A percentile compares a stretch with the other conserved stretches of the same genome.
These are phyloP conservation scores for Ophiosphaerella narmari DNA, from an alignment of 2,329 filamentous ascomycete genomes.

Conservation along the genomic window DNA sequence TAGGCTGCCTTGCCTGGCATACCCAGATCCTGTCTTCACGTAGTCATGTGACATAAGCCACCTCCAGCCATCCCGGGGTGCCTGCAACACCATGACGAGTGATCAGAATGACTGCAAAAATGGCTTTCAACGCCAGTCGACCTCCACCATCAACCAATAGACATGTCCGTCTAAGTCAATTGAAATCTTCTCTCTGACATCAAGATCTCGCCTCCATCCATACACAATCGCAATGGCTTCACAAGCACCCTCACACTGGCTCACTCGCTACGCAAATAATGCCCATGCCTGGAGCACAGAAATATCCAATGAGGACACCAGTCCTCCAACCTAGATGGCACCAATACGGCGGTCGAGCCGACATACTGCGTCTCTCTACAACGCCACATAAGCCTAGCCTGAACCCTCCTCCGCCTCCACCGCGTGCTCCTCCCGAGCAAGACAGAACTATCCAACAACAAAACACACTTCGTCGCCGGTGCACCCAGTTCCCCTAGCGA, in stretches of 20 bases:
- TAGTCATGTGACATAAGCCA: too few species aligned
- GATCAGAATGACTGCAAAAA: too few species aligned
- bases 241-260: slow-evolving; percentile 33
- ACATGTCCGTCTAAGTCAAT: too few species aligned
- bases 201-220: background rate
- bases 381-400: slow-evolving; percentile 45
- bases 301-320: slow-evolving; percentile 16
- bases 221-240: background rate
- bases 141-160: background rate
- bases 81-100: slow-evolving; percentile 33
- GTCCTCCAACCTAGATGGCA: slow-evolving; percentile 46
- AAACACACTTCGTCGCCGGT: slow-evolving; percentile 42
- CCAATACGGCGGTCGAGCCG: slow-evolving; percentile 52
- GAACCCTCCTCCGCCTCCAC: slow-evolving; percentile 45
- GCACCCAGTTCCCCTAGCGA: slow-evolving; percentile 28
- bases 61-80: too few species aligned
- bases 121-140: too few species aligned
- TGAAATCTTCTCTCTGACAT: background rate
- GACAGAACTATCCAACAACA: slow-evolving; percentile 15
- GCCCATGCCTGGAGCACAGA: slow-evolving; percentile 44
- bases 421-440: slow-evolving; percentile 47
- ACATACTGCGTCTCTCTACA: slow-evolving; percentile 50
- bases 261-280: slow-evolving; percentile 46
- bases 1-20: too few species aligned
- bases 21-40: too few species aligned